Evolutionary conservation across 2,329 filamentous ascomycete genomes (phyloP).

Genomic region (Aspergillus felis): DNA sequence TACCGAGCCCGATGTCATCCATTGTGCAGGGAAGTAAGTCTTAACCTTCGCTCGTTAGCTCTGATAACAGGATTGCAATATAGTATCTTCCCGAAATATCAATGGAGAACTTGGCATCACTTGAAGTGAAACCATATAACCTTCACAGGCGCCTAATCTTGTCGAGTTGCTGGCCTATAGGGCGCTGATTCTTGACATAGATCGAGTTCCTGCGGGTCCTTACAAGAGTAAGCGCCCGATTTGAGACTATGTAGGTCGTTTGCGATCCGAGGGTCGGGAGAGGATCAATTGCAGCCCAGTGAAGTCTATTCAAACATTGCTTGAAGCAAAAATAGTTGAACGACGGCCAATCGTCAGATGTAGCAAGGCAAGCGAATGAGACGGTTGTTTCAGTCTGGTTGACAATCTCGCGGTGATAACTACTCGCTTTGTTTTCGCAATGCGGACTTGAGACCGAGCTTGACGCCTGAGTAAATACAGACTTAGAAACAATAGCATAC

Average conservation of each 20-base stretch:
- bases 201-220: neutral
- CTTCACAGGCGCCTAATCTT: neutral
- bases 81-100: neutral
- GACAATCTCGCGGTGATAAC: neutral
- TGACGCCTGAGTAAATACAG: neutral
- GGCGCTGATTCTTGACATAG: neutral
- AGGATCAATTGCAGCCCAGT: neutral
- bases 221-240: neutral
- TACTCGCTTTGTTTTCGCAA: neutral
- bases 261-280: neutral
- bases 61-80: neutral
- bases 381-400: neutral
- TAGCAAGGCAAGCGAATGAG: neutral
- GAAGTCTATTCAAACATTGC: neutral
- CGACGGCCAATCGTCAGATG: conserved; percentile 1
- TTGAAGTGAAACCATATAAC: neutral
- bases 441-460: neutral
- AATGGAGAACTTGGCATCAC: neutral
- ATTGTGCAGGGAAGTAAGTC: neutral
- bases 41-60: neutral
- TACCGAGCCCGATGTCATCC: neutral
- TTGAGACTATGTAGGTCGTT: neutral
- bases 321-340: neutral
- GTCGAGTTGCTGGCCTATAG: neutral
- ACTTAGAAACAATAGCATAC: neutral